phyloP scores from a whole-genome alignment of 2,329 filamentous ascomycete genomes.

The Colletotrichum chlorophyti region DNA sequence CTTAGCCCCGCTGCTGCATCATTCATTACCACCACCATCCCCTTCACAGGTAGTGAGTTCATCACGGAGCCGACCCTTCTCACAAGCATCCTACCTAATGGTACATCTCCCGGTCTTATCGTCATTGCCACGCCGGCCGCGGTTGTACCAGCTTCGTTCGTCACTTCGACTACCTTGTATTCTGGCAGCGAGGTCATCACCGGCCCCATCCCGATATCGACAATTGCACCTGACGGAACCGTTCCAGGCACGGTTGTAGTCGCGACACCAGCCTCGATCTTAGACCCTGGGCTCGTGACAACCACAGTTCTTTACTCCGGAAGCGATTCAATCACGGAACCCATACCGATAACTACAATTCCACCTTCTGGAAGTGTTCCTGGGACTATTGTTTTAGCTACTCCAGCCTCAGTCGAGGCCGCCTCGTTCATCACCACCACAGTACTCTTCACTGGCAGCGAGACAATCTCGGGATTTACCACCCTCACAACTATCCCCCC shows the following conservation, averaged over 20 bases:
- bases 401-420: background rate
- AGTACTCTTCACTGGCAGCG: background rate
- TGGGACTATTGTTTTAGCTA: background rate
- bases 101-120: background rate
- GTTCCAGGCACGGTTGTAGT: slow-evolving; percentile 9
- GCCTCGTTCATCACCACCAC: background rate
- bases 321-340: background rate
- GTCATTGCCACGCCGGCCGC: slow-evolving; percentile 4
- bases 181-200: no score
- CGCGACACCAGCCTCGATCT: background rate
- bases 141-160: background rate
- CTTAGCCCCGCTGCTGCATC: background rate
- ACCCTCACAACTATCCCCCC: background rate
- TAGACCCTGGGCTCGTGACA: background rate
- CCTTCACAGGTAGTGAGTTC: background rate
- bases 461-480: background rate
- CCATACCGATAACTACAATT: background rate
- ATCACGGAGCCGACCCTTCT: background rate
- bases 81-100: slow-evolving; percentile 7
- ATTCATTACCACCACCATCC: slow-evolving; percentile 14
- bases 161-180: no score
- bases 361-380: background rate
- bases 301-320: slow-evolving; percentile 1
- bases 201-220: background rate
- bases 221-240: background rate